Evolutionary conservation across 2,329 filamentous ascomycete genomes (phyloP).

Genomic region (Metarhizium anisopliae): DNA sequence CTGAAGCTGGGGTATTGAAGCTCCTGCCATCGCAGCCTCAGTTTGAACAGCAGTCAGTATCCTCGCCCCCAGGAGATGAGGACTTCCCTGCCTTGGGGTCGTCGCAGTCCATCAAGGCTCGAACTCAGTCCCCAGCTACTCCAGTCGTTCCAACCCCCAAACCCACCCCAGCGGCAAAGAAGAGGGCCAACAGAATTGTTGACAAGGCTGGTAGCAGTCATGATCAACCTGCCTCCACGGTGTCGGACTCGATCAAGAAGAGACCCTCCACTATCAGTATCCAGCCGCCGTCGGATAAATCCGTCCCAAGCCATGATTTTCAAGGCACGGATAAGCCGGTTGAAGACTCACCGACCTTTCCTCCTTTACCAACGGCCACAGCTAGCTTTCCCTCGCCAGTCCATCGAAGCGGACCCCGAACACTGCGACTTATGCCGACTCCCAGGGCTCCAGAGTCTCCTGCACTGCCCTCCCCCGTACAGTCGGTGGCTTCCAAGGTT

Average conservation of each 20-base stretch:
- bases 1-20: conserved; percentile 37
- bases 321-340: conserved; percentile 5
- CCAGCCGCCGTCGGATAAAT: neutral
- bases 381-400: conserved; percentile 38
- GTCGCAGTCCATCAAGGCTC: conserved; percentile 26
- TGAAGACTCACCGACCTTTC: conserved; percentile 33
- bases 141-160: conserved; percentile 27
- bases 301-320: neutral
- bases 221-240: neutral
- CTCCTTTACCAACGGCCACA: conserved; percentile 38
- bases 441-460: conserved; percentile 51
- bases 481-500: conserved; percentile 19
- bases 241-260: neutral
- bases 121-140: conserved; percentile 21
- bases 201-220: conserved; percentile 16
- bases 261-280: neutral
- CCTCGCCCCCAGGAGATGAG: conserved; percentile 42
- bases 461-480: conserved; percentile 24
- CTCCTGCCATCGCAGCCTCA: conserved; percentile 32
- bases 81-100: conserved; percentile 53
- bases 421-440: conserved; percentile 50
- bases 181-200: conserved; percentile 19
- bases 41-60: conserved; percentile 8
- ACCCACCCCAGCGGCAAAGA: conserved; percentile 24
- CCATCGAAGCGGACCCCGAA: conserved; percentile 48